These are phyloP conservation scores for Coriaria nepalensis DNA, from an alignment of 306 rosid genomes.

Conservation along the genomic window DNA sequence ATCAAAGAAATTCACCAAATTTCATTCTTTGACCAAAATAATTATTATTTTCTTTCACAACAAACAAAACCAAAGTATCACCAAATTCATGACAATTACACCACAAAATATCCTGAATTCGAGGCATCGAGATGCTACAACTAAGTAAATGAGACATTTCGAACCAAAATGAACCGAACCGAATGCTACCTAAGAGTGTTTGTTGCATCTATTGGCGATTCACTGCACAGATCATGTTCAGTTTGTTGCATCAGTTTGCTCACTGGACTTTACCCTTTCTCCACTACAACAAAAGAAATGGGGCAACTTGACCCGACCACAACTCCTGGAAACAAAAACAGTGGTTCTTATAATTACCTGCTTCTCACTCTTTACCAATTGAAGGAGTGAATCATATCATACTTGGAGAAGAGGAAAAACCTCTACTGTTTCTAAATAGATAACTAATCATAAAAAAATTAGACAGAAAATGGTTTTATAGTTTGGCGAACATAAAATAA, in stretches of 20 bases:
- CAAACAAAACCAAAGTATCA: too few relatives aligned
- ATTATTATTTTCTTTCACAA: too few relatives aligned
- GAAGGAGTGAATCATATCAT: not conserved
- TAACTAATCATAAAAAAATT: too few relatives aligned
- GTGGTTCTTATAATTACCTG: not conserved
- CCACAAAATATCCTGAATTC: too few relatives aligned
- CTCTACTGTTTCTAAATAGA: too few relatives aligned
- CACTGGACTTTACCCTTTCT: slow-evolving; percentile 17
- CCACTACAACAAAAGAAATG: slow-evolving; percentile 57
- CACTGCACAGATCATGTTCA: slow-evolving; percentile 8
- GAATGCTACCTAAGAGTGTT: not conserved
- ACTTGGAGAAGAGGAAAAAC: too few relatives aligned
- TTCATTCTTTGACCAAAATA: too few relatives aligned
- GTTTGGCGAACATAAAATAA: too few relatives aligned
- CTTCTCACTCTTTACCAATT: slow-evolving; percentile 4
- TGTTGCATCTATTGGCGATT: not conserved
- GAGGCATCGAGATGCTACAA: too few relatives aligned
- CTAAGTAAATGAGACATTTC: not conserved
- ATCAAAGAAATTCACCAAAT: too few relatives aligned
- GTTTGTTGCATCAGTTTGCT: slow-evolving; percentile 17
- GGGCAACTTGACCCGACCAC: slow-evolving; percentile 46
- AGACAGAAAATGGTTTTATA: too few relatives aligned
- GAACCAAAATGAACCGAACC: not conserved
- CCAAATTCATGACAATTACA: too few relatives aligned
- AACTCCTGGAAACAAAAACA: slow-evolving; percentile 22